Percentiles rank a stretch among this genome's conserved stretches.
Conservation (phyloP, 2,329 filamentous ascomycete species). For the Pseudocercospora musae region DNA sequence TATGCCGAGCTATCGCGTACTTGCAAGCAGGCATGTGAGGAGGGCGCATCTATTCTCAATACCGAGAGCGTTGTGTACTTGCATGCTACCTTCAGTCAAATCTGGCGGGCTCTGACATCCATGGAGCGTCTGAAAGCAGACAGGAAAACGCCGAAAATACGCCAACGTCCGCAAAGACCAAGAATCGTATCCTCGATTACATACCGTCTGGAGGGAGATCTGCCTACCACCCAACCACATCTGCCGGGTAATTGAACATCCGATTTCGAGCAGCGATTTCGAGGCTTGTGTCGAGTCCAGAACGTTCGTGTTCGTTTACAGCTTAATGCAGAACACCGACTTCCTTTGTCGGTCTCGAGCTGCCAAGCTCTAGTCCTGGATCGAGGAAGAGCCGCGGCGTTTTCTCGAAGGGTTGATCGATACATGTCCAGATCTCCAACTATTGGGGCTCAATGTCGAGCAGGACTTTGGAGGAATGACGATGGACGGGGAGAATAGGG, state of each 20-base stretch:
- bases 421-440: background rate
- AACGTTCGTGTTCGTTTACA: background rate
- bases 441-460: background rate
- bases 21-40: background rate
- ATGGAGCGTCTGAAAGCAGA: too few species aligned
- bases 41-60: background rate
- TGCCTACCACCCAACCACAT: background rate
- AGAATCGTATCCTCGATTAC: background rate
- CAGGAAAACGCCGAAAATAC: background rate
- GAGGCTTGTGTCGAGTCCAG: background rate
- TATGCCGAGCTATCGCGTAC: background rate
- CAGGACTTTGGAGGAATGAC: background rate
- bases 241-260: too few species aligned
- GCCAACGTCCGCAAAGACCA: background rate
- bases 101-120: background rate
- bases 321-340: background rate
- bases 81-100: background rate
- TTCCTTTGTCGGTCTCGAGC: background rate
- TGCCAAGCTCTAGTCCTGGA: background rate
- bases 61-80: background rate
- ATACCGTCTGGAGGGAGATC: background rate
- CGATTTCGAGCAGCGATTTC: background rate
- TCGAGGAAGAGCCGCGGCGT: background rate
- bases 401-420: background rate
- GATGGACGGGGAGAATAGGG: background rate